Conservation (phyloP, 352 stramenopile genomes). For the Globisporangium abappressorium region DNA sequence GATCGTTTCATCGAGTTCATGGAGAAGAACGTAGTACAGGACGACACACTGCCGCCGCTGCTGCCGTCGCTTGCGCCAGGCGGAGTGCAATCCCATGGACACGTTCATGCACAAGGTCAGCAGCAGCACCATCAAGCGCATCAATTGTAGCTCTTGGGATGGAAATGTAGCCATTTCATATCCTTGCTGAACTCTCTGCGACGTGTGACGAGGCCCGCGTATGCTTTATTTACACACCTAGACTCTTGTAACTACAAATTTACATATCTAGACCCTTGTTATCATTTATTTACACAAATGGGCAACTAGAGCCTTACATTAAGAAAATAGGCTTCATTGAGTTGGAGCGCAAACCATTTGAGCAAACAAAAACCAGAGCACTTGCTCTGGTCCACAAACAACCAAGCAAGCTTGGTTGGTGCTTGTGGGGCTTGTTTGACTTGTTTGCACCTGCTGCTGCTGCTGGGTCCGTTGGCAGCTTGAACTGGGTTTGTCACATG, state of each 20-base stretch:
- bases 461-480: neutral
- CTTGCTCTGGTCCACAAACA: neutral
- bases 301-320: neutral
- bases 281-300: constrained; percentile 1
- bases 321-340: neutral
- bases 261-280: neutral
- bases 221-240: neutral
- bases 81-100: neutral
- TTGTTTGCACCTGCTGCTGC: neutral
- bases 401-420: neutral
- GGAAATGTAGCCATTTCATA: constrained; percentile 2
- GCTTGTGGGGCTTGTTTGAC: neutral
- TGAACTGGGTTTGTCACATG: constrained; percentile 8
- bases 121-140: constrained; percentile 4
- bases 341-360: neutral
- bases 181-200: neutral
- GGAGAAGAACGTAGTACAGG: constrained; percentile 69
- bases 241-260: neutral
- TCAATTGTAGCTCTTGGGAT: constrained; percentile 9
- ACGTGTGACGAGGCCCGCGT: neutral
- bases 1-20: constrained; percentile 91
- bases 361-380: neutral
- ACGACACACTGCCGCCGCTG: constrained; percentile 44
- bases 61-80: neutral
- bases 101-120: neutral